Evolutionary conservation across 495 filamentous ascomycete species (phyloP).

Genomic region (Lasiosphaeriaceae sp.): DNA sequence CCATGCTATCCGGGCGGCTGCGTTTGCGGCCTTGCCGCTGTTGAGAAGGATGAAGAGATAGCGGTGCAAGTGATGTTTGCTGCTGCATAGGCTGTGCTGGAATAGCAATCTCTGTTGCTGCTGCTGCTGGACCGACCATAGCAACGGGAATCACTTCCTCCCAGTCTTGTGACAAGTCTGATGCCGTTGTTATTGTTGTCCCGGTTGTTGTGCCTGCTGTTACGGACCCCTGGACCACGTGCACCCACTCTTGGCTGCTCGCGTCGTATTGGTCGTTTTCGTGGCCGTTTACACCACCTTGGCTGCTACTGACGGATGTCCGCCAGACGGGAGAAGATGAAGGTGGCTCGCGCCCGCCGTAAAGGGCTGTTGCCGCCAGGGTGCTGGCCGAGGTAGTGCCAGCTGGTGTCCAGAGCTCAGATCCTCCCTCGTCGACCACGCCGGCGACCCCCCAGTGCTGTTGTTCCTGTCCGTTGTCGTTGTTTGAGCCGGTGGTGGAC

Average conservation of each 20-base stretch:
- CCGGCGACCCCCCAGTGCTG: conserved; percentile 1
- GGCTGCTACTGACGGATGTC: too few relatives aligned
- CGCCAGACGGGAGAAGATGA: too few relatives aligned
- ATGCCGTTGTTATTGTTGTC: not conserved
- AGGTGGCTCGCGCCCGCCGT: not conserved
- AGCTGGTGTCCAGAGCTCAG: conserved; percentile 8
- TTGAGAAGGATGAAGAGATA: not conserved
- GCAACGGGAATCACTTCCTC: conserved; percentile 10
- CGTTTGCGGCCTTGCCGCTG: not conserved
- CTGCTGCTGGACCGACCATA: not conserved
- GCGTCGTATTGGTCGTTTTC: not conserved
- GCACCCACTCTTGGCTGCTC: conserved; percentile 10
- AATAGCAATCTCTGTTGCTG: not conserved
- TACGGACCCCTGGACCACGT: too few relatives aligned
- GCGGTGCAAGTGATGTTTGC: not conserved
- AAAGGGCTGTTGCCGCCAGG: not conserved
- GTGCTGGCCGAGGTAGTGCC: not conserved
- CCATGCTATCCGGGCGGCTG: not conserved
- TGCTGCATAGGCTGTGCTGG: too few relatives aligned
- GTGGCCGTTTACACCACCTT: too few relatives aligned
- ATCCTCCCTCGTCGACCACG: not conserved
- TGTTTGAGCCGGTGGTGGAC: not conserved
- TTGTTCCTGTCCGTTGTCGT: not conserved
- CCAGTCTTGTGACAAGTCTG: conserved; percentile 21
- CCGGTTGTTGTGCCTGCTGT: not conserved